Conservation (phyloP, 805 yeast genomes). For the Ogataea dorogensis region DNA sequence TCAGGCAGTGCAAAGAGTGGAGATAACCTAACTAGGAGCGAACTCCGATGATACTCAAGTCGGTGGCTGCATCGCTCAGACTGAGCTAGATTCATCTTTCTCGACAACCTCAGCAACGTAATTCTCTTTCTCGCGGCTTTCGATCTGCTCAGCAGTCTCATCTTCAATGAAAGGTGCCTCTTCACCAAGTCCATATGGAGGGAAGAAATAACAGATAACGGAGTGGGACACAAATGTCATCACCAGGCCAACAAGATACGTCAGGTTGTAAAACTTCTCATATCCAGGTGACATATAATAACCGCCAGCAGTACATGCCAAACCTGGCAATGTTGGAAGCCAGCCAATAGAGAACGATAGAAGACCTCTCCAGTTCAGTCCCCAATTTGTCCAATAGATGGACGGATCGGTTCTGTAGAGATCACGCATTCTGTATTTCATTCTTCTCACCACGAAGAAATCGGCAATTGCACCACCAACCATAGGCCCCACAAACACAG, state of each 20-base stretch:
- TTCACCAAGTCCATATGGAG: constrained; percentile 10
- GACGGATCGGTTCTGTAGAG: constrained; percentile 20
- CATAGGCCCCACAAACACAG: constrained; percentile 51
- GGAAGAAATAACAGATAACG: constrained; percentile 11
- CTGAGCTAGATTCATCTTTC: constrained; percentile 7
- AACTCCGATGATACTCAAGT: too few relatives aligned
- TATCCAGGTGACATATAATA: constrained; percentile 13
- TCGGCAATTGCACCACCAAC: constrained; percentile 24
- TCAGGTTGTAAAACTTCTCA: constrained; percentile 17
- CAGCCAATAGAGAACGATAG: constrained; percentile 16
- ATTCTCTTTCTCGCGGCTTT: constrained; percentile 5
- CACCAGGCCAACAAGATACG: constrained; percentile 15
- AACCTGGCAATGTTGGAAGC: constrained; percentile 21
- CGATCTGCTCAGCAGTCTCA: background rate
- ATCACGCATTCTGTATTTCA: constrained; percentile 33
- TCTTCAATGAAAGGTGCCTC: constrained; percentile 14
- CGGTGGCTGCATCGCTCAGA: too few relatives aligned
- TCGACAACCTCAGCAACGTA: constrained; percentile 9
- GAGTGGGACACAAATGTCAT: constrained; percentile 12
- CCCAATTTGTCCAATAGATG: constrained; percentile 17
- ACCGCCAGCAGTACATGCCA: constrained; percentile 18
- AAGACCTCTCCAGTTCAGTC: constrained; percentile 21
- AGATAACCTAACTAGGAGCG: too few relatives aligned
- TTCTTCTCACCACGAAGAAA: constrained; percentile 28
- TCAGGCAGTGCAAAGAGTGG: too few relatives aligned